Evolutionary conservation across 495 filamentous ascomycete genomes (phyloP), one percentile per base, ranked within the genome.

Genomic region (Neurospora sublineolata): DNA sequence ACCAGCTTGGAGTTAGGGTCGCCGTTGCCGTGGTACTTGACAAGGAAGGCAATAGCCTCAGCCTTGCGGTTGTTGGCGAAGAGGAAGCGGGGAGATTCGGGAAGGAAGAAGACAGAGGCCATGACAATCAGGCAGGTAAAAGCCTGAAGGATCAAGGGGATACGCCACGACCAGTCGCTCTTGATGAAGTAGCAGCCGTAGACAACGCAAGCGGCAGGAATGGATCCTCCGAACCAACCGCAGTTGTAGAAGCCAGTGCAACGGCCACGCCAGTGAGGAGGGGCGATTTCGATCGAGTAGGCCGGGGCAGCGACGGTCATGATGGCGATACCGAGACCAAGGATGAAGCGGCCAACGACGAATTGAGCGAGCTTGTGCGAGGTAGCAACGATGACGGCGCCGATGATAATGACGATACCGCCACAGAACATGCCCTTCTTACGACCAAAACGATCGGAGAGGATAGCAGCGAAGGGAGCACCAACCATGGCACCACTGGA

Each of bases 31-130:
- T 90, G 88, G 72, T 86, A 89, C 76, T 87, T 88, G 72, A 80
- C 77, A 40, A 90, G 78, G 76, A 89, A 87, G 0, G 75, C 84
- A 36, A 82, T 72, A 9, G 88, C 89, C 75, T 86, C 81, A 33
- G 86, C 85, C 42, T 82, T 76, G 67, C 82, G 83, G 36, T 83
- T 83, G 72, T 87, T 84, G 71, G 86, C 84, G 67, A 90, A 82
- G 37, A 90, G 82, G 84, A 84, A 91, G 68, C 89, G 86, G 37
- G 89, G 89, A 14, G 86, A 87, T 73, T 91, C 89, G 16, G 88
- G 88, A 30, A 91, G 84, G 75, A 91, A 87, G 76, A 88, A 81
- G 72, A 91, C 79, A 38, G 80, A 80, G 18, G 74, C 70, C 74
- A 86, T 81, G 70, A 90, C 80, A 42, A 90, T 76, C 36, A 82